A percentile compares a stretch with the other conserved stretches of the same genome.
phyloP scores from a whole-genome alignment of 2,329 filamentous ascomycete genomes.

The Epichloe bromicola region DNA sequence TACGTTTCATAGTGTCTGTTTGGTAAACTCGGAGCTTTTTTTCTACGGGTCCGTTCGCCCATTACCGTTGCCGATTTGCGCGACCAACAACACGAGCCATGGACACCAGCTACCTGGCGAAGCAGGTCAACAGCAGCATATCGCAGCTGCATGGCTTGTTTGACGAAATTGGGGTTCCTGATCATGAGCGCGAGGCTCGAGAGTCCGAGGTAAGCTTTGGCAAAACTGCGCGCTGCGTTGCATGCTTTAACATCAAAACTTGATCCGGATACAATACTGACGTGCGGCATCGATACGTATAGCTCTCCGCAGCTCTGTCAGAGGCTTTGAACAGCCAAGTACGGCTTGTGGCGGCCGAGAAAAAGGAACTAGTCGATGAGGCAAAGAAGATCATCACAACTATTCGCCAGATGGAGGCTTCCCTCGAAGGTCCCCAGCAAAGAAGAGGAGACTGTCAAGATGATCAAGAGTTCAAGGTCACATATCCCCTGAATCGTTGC shows the following conservation, averaged over 20 bases:
- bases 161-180: slow-evolving; percentile 92
- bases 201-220: slow-evolving; percentile 60
- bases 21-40: not conserved
- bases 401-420: slow-evolving; percentile 88
- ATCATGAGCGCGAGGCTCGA: slow-evolving; percentile 78
- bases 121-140: slow-evolving; percentile 92
- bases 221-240: not conserved
- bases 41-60: not conserved
- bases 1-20: not conserved
- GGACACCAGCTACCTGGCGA: slow-evolving; percentile 85
- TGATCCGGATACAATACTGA: not conserved
- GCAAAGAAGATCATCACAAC: slow-evolving; percentile 71
- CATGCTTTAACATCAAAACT: too few relatives aligned
- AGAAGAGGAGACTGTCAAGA: slow-evolving; percentile 51
- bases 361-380: slow-evolving; percentile 81
- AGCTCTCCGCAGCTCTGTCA: slow-evolving; percentile 87
- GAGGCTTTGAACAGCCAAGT: slow-evolving; percentile 87
- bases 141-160: slow-evolving; percentile 87
- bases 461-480: slow-evolving; percentile 59
- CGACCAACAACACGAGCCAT: slow-evolving; percentile 30
- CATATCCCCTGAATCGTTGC: slow-evolving; percentile 73
- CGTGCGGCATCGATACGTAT: not conserved
- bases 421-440: slow-evolving; percentile 63
- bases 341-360: slow-evolving; percentile 71
- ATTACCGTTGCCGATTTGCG: not conserved